Percentiles rank a stretch among this genome's conserved stretches.
These are phyloP conservation scores for Astrothelium macrocarpum DNA, from an alignment of 495 filamentous ascomycete genomes.

Conservation along the genomic window DNA sequence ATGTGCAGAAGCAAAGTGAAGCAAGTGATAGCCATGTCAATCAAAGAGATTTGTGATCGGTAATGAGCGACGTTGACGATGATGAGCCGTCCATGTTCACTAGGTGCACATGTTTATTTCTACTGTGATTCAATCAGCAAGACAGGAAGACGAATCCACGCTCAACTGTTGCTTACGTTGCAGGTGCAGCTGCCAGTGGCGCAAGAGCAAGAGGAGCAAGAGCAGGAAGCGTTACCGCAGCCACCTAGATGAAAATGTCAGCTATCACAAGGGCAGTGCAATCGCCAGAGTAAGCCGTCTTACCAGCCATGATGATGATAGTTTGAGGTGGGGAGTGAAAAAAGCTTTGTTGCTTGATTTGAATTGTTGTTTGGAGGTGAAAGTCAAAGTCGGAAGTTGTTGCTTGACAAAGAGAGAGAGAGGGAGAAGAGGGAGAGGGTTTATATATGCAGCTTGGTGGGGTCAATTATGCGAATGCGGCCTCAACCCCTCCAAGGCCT, in stretches of 20 bases:
- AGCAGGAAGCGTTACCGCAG: constrained; percentile 1
- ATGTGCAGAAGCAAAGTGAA: background rate
- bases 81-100: background rate
- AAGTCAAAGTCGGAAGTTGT: constrained; percentile 4
- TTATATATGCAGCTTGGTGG: background rate
- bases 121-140: background rate
- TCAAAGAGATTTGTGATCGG: background rate
- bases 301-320: constrained; percentile 1
- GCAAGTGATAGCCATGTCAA: background rate
- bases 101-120: constrained; percentile 2
- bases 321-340: background rate
- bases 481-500: too few relatives aligned
- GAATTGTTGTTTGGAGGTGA: background rate
- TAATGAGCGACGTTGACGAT: constrained; percentile 2
- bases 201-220: constrained; percentile 3
- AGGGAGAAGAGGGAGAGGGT: background rate
- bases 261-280: background rate
- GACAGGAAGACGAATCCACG: background rate
- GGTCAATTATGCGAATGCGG: too few relatives aligned
- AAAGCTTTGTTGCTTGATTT: background rate
- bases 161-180: background rate
- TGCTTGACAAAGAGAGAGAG: background rate
- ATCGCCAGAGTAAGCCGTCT: background rate
- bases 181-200: constrained; percentile 4
- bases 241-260: background rate